These are phyloP conservation scores for Apostasia ramifera DNA, from an alignment of 106 monocot species.

Conservation along the genomic window DNA sequence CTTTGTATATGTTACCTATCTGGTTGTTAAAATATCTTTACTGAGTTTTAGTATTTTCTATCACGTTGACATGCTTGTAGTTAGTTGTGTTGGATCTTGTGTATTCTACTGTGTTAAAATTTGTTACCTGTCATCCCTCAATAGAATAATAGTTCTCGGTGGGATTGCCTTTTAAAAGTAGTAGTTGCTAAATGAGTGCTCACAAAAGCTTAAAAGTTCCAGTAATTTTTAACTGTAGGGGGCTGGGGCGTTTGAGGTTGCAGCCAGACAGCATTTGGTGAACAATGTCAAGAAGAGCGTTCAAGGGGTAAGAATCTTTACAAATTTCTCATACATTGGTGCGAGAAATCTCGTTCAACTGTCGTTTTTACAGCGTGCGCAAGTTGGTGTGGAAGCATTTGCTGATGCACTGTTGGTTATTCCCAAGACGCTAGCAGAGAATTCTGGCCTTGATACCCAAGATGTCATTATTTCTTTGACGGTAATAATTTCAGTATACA, in stretches of 20 bases:
- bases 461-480: conserved; percentile 83
- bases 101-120: too few relatives aligned
- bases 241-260: conserved; percentile 30
- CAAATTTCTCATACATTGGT: background rate
- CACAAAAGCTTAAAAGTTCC: too few relatives aligned
- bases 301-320: conserved; percentile 17
- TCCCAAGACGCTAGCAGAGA: conserved; percentile 92
- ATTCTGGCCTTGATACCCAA: conserved; percentile 94
- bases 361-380: conserved; percentile 61
- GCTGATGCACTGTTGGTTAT: conserved; percentile 91
- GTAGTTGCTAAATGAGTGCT: too few relatives aligned
- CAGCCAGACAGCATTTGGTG: conserved; percentile 24
- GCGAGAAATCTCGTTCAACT: too few relatives aligned
- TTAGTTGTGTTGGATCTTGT: too few relatives aligned
- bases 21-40: too few relatives aligned
- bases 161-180: too few relatives aligned
- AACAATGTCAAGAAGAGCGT: conserved; percentile 26
- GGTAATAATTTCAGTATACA: conserved; percentile 16
- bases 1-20: too few relatives aligned
- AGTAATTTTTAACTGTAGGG: conserved; percentile 7
- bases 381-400: conserved; percentile 96
- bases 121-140: too few relatives aligned
- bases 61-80: too few relatives aligned
- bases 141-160: too few relatives aligned
- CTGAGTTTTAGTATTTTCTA: too few relatives aligned